These are phyloP conservation scores for Ananas comosus DNA, from an alignment of 176 grass and related monocot species.

Conservation along the genomic window DNA sequence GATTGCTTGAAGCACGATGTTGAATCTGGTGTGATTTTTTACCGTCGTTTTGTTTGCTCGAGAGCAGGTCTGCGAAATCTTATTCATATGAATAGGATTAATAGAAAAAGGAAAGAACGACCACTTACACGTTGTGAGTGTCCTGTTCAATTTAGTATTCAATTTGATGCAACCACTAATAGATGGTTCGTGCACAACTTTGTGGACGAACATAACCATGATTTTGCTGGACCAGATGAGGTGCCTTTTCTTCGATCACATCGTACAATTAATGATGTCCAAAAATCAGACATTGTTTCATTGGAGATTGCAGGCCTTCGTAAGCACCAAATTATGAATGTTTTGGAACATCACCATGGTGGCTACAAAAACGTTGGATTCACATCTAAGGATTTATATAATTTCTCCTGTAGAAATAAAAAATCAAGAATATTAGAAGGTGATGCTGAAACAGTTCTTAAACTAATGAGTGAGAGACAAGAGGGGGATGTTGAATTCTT, in stretches of 20 bases:
- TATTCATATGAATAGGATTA: too few species aligned
- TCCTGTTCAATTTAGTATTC: not conserved
- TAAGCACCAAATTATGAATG: conserved; percentile 8
- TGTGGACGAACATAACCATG: conserved; percentile 19
- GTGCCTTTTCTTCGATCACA: conserved; percentile 8
- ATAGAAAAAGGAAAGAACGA: too few species aligned
- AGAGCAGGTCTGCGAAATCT: too few species aligned
- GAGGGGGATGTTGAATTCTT: conserved; percentile 12
- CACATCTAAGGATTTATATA: conserved; percentile 2
- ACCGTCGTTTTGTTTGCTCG: too few species aligned
- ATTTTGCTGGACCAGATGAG: conserved; percentile 4
- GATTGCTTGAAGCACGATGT: too few species aligned
- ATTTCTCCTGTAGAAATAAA: conserved; percentile 4
- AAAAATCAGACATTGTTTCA: not conserved
- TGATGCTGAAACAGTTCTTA: not conserved
- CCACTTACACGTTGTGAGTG: too few species aligned
- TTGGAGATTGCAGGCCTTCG: conserved; percentile 5
- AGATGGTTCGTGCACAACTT: conserved; percentile 14
- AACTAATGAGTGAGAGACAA: conserved; percentile 4
- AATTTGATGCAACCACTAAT: conserved; percentile 13
- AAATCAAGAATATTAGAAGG: not conserved
- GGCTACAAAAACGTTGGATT: conserved; percentile 14
- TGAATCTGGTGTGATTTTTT: too few species aligned
- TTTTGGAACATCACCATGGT: conserved; percentile 7
- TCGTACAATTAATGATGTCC: conserved; percentile 16